Evolutionary conservation across 2,329 filamentous ascomycete genomes (phyloP).

Genomic region (Trichoderma simmonsii): DNA sequence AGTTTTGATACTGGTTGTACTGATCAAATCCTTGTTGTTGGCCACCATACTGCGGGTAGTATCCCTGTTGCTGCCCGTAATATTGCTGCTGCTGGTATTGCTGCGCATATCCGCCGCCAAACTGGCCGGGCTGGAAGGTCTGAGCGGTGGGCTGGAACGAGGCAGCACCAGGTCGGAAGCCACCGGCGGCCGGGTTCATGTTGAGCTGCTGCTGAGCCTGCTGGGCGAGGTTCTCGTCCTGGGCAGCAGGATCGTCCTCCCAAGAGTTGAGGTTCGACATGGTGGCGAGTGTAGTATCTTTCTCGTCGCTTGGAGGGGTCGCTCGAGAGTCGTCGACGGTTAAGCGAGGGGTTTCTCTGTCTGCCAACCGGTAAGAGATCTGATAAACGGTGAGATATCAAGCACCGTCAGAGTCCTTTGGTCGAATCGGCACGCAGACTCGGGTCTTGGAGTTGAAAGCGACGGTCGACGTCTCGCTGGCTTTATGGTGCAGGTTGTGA

Average conservation of each 20-base stretch:
- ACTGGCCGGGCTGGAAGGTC: conserved; percentile 71
- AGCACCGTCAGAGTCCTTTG: background rate
- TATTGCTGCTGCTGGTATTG: conserved; percentile 56
- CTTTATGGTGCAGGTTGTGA: conserved; percentile 34
- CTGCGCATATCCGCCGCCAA: conserved; percentile 52
- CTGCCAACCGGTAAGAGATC: background rate
- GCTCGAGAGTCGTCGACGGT: background rate
- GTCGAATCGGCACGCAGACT: background rate
- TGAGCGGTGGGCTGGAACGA: conserved; percentile 71
- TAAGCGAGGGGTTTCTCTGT: background rate
- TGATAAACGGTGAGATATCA: background rate
- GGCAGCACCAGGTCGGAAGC: conserved; percentile 51
- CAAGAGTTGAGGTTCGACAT: conserved; percentile 95
- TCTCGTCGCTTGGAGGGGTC: conserved; percentile 7
- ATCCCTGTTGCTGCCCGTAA: conserved; percentile 52
- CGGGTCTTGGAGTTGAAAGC: conserved; percentile 17
- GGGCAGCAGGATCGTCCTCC: conserved; percentile 80
- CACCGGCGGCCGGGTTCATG: conserved; percentile 53
- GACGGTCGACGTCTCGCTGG: conserved; percentile 19
- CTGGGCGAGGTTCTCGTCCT: conserved; percentile 74
- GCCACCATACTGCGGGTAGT: conserved; percentile 56
- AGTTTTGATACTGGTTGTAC: conserved; percentile 53
- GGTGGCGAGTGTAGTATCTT: conserved; percentile 32
- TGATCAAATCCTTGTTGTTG: conserved; percentile 46
- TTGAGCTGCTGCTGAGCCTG: conserved; percentile 75